These are phyloP conservation scores for Claviceps sp. DNA, from an alignment of 2,329 filamentous ascomycete species.

Conservation along the genomic window DNA sequence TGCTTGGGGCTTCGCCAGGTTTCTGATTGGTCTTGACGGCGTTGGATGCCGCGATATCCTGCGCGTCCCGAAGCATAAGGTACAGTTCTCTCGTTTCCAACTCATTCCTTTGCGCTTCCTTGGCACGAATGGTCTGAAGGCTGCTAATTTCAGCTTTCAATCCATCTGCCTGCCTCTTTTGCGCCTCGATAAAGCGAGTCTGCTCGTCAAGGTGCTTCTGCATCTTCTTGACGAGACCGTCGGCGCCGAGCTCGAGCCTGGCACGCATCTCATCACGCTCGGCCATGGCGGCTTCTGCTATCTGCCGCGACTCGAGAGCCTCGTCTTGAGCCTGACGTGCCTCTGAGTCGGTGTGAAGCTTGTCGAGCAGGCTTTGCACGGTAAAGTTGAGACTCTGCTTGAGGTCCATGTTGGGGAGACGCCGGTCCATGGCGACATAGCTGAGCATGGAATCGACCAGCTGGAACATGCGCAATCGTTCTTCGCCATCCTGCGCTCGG, in stretches of 20 bases:
- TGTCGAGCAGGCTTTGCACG: constrained; percentile 87
- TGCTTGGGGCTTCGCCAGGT: constrained; percentile 32
- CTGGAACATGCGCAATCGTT: constrained; percentile 90
- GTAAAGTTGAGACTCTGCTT: constrained; percentile 97
- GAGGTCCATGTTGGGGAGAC: constrained; percentile 90
- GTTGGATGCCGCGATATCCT: constrained; percentile 86
- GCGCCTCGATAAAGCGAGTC: constrained; percentile 76
- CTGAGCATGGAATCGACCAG: constrained; percentile 97
- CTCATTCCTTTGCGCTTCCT: constrained; percentile 89
- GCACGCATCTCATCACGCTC: constrained; percentile 91
- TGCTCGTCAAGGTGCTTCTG: constrained; percentile 94
- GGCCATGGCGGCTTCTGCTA: constrained; percentile 89
- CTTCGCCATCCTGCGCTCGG: constrained; percentile 80
- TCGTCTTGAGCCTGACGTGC: constrained; percentile 87
- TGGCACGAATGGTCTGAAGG: constrained; percentile 70
- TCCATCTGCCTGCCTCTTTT: constrained; percentile 71
- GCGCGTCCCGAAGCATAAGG: constrained; percentile 93
- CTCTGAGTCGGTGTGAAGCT: constrained; percentile 91
- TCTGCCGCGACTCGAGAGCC: constrained; percentile 75
- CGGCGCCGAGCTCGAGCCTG: constrained; percentile 79
- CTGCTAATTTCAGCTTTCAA: constrained; percentile 84
- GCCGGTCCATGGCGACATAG: constrained; percentile 95
- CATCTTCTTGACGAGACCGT: constrained; percentile 83
- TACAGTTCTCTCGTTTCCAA: constrained; percentile 93
- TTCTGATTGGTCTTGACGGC: constrained; percentile 45